Evolutionary conservation across 805 yeast genomes (phyloP).

Genomic region (Yarrowia osloensis): DNA sequence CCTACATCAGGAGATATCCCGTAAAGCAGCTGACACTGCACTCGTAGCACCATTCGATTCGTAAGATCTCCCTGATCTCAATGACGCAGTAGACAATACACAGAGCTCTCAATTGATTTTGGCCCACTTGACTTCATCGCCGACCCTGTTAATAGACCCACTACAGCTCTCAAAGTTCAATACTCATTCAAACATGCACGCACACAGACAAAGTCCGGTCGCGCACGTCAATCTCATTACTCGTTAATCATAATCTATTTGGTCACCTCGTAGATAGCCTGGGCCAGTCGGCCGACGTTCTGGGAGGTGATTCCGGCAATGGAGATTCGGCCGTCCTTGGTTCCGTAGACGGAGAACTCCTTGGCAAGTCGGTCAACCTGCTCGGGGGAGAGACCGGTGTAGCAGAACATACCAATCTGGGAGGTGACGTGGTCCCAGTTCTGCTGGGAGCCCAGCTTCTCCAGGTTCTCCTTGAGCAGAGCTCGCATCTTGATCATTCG

Average conservation of each 20-base stretch:
- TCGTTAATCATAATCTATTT: constrained; percentile 30
- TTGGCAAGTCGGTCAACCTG: constrained; percentile 77
- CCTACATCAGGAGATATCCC: no score
- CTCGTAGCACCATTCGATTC: no score
- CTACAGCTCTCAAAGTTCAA: not conserved
- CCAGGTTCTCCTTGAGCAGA: constrained; percentile 61
- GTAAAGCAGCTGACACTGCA: no score
- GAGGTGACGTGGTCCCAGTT: constrained; percentile 86
- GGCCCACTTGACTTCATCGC: no score
- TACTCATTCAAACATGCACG: not conserved
- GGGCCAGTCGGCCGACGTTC: constrained; percentile 77
- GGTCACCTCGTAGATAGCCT: constrained; percentile 50
- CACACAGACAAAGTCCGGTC: not conserved
- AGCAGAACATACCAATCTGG: constrained; percentile 97
- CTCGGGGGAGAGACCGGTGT: constrained; percentile 77
- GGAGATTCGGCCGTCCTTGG: constrained; percentile 83
- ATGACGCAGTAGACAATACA: no score
- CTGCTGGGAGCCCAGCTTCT: constrained; percentile 75
- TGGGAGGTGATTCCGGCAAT: constrained; percentile 87
- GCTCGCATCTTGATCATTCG: constrained; percentile 81
- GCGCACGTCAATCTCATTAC: not conserved
- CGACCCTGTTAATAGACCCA: no score
- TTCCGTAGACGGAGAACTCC: constrained; percentile 80
- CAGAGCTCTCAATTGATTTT: no score
- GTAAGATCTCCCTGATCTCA: no score